A percentile compares a stretch with the other conserved stretches of the same genome.
Evolutionary conservation across 495 filamentous ascomycete species (phyloP).

Genomic region (Aspergillus affinis): DNA sequence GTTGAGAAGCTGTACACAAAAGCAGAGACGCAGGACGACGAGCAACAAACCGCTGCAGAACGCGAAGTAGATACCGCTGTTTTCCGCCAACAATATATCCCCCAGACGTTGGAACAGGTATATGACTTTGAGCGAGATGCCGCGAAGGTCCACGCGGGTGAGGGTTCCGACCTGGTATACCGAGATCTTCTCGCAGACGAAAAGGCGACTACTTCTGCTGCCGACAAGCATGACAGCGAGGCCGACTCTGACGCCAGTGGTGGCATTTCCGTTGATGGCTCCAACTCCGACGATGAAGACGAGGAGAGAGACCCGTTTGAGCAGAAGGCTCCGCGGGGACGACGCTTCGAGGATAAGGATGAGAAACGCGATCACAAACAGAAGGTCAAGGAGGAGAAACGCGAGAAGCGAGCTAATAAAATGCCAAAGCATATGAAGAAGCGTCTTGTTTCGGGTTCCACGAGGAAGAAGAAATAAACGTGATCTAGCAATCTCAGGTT

Average conservation of each 20-base stretch:
- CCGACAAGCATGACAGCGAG: constrained; percentile 33
- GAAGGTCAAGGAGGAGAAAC: constrained; percentile 91
- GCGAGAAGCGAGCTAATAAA: constrained; percentile 86
- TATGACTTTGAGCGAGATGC: constrained; percentile 94
- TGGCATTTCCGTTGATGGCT: constrained; percentile 40
- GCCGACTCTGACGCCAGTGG: constrained; percentile 51
- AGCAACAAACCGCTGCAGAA: constrained; percentile 50
- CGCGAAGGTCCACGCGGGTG: constrained; percentile 68
- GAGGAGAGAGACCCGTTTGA: constrained; percentile 53
- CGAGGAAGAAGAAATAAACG: constrained; percentile 46
- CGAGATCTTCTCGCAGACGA: constrained; percentile 73
- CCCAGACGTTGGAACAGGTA: constrained; percentile 88
- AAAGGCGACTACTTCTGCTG: constrained; percentile 42
- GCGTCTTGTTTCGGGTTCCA: constrained; percentile 39
- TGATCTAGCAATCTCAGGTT: neutral
- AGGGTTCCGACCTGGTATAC: constrained; percentile 75
- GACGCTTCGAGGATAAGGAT: constrained; percentile 88
- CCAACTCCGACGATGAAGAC: constrained; percentile 48
- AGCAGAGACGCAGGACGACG: constrained; percentile 40
- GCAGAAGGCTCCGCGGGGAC: constrained; percentile 75
- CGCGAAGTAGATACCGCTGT: constrained; percentile 72
- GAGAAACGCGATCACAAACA: constrained; percentile 85
- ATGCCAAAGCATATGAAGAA: constrained; percentile 96
- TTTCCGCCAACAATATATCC: constrained; percentile 93
- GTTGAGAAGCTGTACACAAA: constrained; percentile 51